phyloP scores from a whole-genome alignment of 2,329 filamentous ascomycete genomes.

The Sordariomycetes sp. region DNA sequence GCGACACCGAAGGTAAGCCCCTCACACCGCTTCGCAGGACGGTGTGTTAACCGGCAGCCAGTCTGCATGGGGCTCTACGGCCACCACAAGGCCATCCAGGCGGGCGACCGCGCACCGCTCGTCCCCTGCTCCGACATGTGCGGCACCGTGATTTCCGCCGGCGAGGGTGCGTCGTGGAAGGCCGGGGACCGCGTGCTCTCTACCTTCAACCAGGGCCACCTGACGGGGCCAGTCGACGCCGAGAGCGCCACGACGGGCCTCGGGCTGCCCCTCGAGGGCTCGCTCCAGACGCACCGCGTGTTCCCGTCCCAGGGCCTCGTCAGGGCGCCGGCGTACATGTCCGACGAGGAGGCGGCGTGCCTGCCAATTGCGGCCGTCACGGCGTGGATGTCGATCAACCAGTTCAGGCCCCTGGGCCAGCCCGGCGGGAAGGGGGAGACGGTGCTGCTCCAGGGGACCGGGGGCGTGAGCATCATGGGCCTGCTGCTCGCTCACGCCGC shows the following conservation, averaged over 20 bases:
- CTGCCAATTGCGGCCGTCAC: conserved; percentile 52
- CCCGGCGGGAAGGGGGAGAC: conserved; percentile 25
- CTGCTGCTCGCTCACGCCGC: conserved; percentile 42
- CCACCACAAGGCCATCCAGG: conserved; percentile 45
- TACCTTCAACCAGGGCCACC: conserved; percentile 48
- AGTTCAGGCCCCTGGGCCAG: conserved; percentile 42
- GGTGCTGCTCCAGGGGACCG: conserved; percentile 43
- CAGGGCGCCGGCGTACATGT: conserved; percentile 42
- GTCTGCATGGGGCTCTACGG: conserved; percentile 57
- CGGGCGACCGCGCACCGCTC: conserved; percentile 24
- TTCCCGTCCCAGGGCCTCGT: conserved; percentile 48
- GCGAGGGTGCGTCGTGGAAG: conserved; percentile 26
- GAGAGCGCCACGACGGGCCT: conserved; percentile 45
- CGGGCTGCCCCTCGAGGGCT: conserved; percentile 48
- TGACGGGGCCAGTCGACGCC: conserved; percentile 47
- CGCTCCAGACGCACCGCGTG: conserved; percentile 47
- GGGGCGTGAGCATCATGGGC: conserved; percentile 39
- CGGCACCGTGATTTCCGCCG: conserved; percentile 43
- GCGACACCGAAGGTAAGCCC: conserved; percentile 34
- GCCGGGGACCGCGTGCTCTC: conserved; percentile 56
- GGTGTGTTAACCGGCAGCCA: conserved; percentile 14
- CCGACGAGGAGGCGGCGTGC: conserved; percentile 47
- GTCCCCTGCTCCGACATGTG: conserved; percentile 64
- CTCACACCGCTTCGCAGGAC: not conserved
- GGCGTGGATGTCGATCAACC: conserved; percentile 56